These are phyloP conservation scores for Dioscorea zingiberensis DNA, from an alignment of 106 monocot genomes.

Conservation along the genomic window DNA sequence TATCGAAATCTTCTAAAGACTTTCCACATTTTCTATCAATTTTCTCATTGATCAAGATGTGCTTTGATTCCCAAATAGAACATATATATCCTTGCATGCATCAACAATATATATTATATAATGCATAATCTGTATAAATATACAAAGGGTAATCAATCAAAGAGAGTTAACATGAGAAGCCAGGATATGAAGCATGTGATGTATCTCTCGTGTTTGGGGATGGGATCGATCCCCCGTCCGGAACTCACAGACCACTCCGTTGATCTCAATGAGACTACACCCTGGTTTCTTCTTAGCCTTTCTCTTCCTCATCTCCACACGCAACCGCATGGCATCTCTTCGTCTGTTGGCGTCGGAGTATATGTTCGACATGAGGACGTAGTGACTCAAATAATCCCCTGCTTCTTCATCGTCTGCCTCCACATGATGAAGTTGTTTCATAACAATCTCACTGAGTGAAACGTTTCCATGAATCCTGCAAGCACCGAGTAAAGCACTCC, in stretches of 20 bases:
- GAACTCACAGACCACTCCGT: background rate
- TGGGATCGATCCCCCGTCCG: background rate
- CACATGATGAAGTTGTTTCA: background rate
- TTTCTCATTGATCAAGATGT: too few species aligned
- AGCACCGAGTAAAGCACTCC: background rate
- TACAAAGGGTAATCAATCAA: too few species aligned
- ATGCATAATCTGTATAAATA: too few species aligned
- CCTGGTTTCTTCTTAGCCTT: slow-evolving; percentile 1
- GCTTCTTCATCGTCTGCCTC: background rate
- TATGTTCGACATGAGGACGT: slow-evolving; percentile 7
- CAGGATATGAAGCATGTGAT: background rate
- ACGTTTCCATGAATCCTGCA: slow-evolving; percentile 3
- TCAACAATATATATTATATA: too few species aligned
- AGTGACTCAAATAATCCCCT: too few species aligned
- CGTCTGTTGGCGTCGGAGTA: background rate
- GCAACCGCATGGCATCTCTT: background rate
- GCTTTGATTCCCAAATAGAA: too few species aligned
- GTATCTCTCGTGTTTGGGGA: slow-evolving; percentile 1
- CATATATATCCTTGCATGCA: too few species aligned
- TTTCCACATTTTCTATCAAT: too few species aligned
- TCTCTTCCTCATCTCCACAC: background rate
- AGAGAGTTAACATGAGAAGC: too few species aligned
- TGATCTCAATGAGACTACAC: slow-evolving; percentile 2
- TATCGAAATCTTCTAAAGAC: too few species aligned
- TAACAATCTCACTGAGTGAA: background rate